Conservation (phyloP, 2,329 filamentous ascomycete species). For the Orbilia oligospora region DNA sequence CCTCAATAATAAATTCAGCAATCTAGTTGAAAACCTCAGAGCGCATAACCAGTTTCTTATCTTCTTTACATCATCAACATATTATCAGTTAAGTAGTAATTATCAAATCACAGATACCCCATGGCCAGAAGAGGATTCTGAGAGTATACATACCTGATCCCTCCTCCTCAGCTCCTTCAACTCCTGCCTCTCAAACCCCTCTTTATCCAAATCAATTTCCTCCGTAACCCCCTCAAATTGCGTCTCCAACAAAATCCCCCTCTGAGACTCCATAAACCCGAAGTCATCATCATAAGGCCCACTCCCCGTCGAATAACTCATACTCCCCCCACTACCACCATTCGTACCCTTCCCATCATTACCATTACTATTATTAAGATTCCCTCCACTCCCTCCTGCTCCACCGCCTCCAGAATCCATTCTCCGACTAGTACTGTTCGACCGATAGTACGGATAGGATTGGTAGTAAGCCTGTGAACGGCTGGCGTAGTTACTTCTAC, state of each 20-base stretch:
- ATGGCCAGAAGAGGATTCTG: no score
- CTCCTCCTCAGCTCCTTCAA: constrained; percentile 34
- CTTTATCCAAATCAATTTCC: constrained; percentile 57
- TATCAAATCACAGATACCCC: no score
- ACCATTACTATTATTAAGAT: not conserved
- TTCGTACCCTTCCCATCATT: not conserved
- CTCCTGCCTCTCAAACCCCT: constrained; percentile 50
- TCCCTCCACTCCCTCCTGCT: no score
- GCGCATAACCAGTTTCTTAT: constrained; percentile 42
- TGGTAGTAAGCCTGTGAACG: constrained; percentile 23
- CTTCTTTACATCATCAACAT: constrained; percentile 15
- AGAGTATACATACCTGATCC: constrained; percentile 37
- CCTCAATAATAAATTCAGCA: constrained; percentile 39
- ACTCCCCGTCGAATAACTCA: constrained; percentile 37
- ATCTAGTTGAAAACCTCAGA: constrained; percentile 26
- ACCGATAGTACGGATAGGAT: constrained; percentile 46
- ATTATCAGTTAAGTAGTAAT: no score
- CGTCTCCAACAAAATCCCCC: constrained; percentile 39
- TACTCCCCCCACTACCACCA: no score
- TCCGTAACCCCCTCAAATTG: constrained; percentile 26
- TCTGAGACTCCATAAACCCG: constrained; percentile 38
- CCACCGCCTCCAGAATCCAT: constrained; percentile 44
- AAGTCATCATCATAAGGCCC: constrained; percentile 46
- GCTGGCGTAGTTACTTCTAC: constrained; percentile 1
- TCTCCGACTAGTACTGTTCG: constrained; percentile 28